Evolutionary conservation across 202 grass and related monocot species (phyloP), one percentile per base, ranked within the genome.

Genomic region (Musa balbisiana): DNA sequence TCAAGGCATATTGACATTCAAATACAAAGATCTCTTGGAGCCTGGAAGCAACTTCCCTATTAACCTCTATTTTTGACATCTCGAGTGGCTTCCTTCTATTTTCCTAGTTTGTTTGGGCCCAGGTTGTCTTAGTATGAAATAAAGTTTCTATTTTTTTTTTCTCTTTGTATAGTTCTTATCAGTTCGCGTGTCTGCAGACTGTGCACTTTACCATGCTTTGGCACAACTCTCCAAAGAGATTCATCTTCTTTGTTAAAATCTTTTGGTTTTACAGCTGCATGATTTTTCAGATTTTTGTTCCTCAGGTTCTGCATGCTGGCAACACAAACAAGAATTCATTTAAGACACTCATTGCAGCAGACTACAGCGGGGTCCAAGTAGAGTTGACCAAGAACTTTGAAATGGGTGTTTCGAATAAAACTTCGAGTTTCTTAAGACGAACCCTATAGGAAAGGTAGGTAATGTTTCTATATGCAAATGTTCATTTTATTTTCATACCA

Each of bases 351-450:
- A 90, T 96, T 52, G 89, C 73, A 0, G 87, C 89, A 0, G 87
- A 88, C 68, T 96, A 96, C 82, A 80, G 76, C 27, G 82, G 87
- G 0, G n/a, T 96, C 15, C 80, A 88, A 72, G 53, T 96, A 56
- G 87, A 88, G n/a, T 74, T 92, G 14, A 87, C 15, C 14, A 88
- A 96, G 78, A 65, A 88, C 33, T 96, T 96, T 81, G 73, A 96
- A 76, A 96, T 96, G 89, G 87, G 89, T 67, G 87, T 96, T 9
- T 83, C 85, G 62, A 90, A 96, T 79, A 90, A 88, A 72, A 88
- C 85, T 64, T 77, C 85, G 80, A 88, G 60, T 96, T 85, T 83
- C 80, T 92, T 43, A 90, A 90, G 77, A 88, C 92, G 85, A 96
- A 92, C 72, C 92, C 84, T 21, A 33, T 96, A 3, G 89, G 89